Evolutionary conservation across 176 grass and related monocot genomes (phyloP).

Genomic region (Phoenix roebelenii): DNA sequence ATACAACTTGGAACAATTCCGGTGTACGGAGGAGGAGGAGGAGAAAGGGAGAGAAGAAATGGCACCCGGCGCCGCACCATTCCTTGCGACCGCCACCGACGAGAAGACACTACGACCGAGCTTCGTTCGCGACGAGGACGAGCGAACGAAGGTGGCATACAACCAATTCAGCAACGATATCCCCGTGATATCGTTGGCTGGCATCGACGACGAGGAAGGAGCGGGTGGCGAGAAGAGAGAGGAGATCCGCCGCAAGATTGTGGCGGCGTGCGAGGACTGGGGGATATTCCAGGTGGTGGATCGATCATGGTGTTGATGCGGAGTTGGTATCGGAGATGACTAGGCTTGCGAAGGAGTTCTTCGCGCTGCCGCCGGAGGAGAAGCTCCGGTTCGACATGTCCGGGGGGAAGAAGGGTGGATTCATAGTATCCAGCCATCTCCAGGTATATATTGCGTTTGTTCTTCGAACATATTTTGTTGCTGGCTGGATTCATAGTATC

Average conservation of each 20-base stretch:
- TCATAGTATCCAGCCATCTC: constrained; percentile 96
- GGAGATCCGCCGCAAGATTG: constrained; percentile 55
- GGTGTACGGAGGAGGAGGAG: too few relatives aligned
- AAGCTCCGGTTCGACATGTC: constrained; percentile 87
- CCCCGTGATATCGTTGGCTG: constrained; percentile 60
- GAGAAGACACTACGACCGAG: constrained; percentile 46
- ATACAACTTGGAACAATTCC: too few relatives aligned
- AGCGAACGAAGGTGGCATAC: constrained; percentile 84
- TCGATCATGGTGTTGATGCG: constrained; percentile 75
- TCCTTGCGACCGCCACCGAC: constrained; percentile 44
- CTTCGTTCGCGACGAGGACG: constrained; percentile 89
- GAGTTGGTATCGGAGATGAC: constrained; percentile 50
- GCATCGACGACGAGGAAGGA: constrained; percentile 30
- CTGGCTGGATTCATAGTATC: too few relatives aligned
- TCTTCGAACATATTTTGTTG: too few relatives aligned
- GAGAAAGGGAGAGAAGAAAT: too few relatives aligned
- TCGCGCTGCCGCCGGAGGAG: constrained; percentile 67
- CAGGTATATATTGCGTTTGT: constrained; percentile 26
- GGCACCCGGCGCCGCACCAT: neutral
- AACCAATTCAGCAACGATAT: constrained; percentile 78
- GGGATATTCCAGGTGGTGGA: constrained; percentile 93
- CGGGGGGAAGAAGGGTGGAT: constrained; percentile 90
- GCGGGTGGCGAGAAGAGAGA: constrained; percentile 11
- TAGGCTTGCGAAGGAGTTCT: constrained; percentile 50
- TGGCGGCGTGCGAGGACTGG: constrained; percentile 74